These are phyloP conservation scores for Haematococcus lacustris DNA, from an alignment of 139 green algal species.

Conservation along the genomic window DNA sequence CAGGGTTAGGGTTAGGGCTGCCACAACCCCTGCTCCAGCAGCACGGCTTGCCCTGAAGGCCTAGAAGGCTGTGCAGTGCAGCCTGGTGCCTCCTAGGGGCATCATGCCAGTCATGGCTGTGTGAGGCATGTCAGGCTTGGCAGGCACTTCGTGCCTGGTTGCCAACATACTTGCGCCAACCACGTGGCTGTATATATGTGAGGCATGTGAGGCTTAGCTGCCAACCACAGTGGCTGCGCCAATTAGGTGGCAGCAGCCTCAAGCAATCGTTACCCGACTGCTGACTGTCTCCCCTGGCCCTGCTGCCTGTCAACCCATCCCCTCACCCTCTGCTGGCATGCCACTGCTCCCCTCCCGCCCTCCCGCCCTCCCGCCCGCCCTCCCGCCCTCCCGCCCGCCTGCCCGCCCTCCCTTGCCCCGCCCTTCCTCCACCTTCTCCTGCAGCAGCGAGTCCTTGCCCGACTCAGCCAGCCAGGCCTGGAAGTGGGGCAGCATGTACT, in stretches of 20 bases:
- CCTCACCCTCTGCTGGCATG: neutral
- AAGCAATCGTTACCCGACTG: neutral
- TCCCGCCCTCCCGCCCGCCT: too few species aligned
- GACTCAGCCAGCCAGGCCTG: neutral
- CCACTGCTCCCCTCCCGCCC: neutral
- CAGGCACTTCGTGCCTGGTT: neutral
- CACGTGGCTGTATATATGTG: neutral
- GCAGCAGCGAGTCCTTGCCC: conserved; percentile 12
- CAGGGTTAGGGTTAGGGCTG: neutral
- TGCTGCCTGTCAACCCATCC: too few species aligned
- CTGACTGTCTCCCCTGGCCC: neutral
- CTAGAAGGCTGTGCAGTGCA: neutral
- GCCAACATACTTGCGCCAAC: neutral
- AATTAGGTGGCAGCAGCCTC: neutral
- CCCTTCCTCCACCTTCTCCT: neutral
- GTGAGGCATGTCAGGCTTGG: neutral
- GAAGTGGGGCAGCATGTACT: conserved; percentile 1
- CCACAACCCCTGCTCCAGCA: neutral
- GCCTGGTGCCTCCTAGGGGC: neutral
- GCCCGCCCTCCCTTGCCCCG: neutral
- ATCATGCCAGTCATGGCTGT: neutral
- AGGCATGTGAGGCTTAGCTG: neutral
- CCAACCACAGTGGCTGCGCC: neutral
- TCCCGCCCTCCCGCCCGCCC: too few species aligned
- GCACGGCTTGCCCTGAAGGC: neutral